A percentile compares a stretch with the other conserved stretches of the same genome.
These are phyloP conservation scores for Pezicula neosporulosa DNA, from an alignment of 2,329 filamentous ascomycete species.

Conservation along the genomic window DNA sequence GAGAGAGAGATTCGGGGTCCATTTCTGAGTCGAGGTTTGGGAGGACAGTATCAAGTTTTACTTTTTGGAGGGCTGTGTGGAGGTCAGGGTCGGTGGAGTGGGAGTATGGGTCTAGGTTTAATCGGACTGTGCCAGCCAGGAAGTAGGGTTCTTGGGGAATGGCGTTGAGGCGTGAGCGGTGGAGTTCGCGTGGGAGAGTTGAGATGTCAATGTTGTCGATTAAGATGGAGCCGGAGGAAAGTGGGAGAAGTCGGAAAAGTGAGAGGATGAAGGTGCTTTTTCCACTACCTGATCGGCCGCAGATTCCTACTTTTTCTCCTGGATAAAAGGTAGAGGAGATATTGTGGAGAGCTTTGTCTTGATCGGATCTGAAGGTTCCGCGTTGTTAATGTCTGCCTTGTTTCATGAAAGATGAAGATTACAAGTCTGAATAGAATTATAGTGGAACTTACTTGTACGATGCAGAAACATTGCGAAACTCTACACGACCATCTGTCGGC, in stretches of 20 bases:
- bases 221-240: conserved; percentile 32
- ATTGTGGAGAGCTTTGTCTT: conserved; percentile 1
- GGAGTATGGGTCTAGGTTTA: conserved; percentile 34
- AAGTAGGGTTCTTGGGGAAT: conserved; percentile 41
- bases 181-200: conserved; percentile 32
- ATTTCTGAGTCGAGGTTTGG: conserved; percentile 30
- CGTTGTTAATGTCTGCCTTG: neutral
- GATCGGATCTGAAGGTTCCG: neutral
- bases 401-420: neutral
- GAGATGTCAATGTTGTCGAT: conserved; percentile 39
- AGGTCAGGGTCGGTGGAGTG: conserved; percentile 5
- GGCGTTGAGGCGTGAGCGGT: conserved; percentile 37
- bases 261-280: conserved; percentile 38
- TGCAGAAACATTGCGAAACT: conserved; percentile 4
- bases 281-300: conserved; percentile 37
- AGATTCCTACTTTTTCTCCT: conserved; percentile 48
- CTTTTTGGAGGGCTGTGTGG: neutral
- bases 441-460: conserved; percentile 4
- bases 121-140: conserved; percentile 31
- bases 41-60: neutral
- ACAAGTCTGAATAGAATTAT: neutral
- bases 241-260: conserved; percentile 45
- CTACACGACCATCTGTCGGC: conserved; percentile 7
- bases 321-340: conserved; percentile 11
- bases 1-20: conserved; percentile 30